Conservation (phyloP, 768 basidiomycete genomes). For the Hericium erinaceus region DNA sequence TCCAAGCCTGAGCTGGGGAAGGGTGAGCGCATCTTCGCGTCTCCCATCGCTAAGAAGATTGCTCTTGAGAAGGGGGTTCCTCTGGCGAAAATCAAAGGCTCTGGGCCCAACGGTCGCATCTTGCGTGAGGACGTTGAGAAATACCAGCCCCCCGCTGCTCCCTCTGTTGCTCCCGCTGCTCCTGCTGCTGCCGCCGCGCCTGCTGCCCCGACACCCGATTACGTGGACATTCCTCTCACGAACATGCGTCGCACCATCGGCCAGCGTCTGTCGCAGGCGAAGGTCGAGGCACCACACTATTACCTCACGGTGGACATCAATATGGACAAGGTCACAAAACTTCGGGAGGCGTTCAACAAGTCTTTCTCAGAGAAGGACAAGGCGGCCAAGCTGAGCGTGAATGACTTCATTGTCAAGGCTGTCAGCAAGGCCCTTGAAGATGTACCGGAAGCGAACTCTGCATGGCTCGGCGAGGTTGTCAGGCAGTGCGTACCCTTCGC, state of each 20-base stretch:
- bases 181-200: constrained; percentile 37
- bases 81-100: constrained; percentile 80
- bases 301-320: constrained; percentile 91
- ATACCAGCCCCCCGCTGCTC: constrained; percentile 51
- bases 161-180: constrained; percentile 36
- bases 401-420: constrained; percentile 97
- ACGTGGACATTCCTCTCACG: constrained; percentile 81
- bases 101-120: constrained; percentile 91
- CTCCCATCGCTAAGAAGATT: constrained; percentile 94
- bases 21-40: constrained; percentile 86
- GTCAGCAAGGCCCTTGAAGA: constrained; percentile 84
- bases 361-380: constrained; percentile 82
- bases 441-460: constrained; percentile 96
- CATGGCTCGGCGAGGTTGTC: constrained; percentile 94
- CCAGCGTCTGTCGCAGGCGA: constrained; percentile 81
- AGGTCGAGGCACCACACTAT: constrained; percentile 94
- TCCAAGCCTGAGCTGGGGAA: constrained; percentile 47
- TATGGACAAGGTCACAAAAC: constrained; percentile 93
- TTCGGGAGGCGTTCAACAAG: constrained; percentile 94
- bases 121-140: constrained; percentile 91
- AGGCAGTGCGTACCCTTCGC: constrained; percentile 60
- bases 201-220: constrained; percentile 50
- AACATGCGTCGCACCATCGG: constrained; percentile 96
- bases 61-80: constrained; percentile 92
- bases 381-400: constrained; percentile 87